Conservation (phyloP, 768 basidiomycete species). For the Naganishia antarctica region DNA sequence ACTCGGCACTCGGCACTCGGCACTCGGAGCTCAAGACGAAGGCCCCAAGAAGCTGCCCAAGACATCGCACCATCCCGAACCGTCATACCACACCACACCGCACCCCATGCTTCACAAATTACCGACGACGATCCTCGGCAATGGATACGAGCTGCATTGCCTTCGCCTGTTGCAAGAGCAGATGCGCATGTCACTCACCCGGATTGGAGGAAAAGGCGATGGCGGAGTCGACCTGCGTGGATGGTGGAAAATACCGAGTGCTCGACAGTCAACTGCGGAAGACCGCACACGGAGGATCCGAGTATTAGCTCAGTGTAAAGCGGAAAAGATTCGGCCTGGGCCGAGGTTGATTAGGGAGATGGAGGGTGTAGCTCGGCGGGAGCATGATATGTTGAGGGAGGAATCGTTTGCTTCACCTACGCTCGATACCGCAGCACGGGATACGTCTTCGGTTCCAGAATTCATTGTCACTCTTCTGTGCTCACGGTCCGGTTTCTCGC, state of each 20-base stretch:
- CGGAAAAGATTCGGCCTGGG: slow-evolving; percentile 72
- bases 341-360: slow-evolving; percentile 80
- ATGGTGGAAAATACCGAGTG: slow-evolving; percentile 81
- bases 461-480: slow-evolving; percentile 57
- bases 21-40: no score
- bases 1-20: no score
- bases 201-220: slow-evolving; percentile 80
- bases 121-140: slow-evolving; percentile 64
- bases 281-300: slow-evolving; percentile 57
- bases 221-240: slow-evolving; percentile 83
- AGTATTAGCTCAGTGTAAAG: slow-evolving; percentile 84
- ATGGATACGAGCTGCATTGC: slow-evolving; percentile 68
- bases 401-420: not conserved
- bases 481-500: slow-evolving; percentile 76
- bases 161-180: slow-evolving; percentile 59
- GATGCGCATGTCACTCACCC: slow-evolving; percentile 72
- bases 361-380: slow-evolving; percentile 72
- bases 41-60: no score
- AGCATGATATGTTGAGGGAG: slow-evolving; percentile 52
- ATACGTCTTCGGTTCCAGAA: not conserved
- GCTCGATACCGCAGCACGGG: not conserved
- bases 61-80: no score
- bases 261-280: not conserved
- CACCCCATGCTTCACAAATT: slow-evolving; percentile 27
- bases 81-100: no score